Evolutionary conservation across 1,284 basidiomycete species (phyloP), one percentile per base, ranked within the genome.

Genomic region (Apiotrichum domesticum): DNA sequence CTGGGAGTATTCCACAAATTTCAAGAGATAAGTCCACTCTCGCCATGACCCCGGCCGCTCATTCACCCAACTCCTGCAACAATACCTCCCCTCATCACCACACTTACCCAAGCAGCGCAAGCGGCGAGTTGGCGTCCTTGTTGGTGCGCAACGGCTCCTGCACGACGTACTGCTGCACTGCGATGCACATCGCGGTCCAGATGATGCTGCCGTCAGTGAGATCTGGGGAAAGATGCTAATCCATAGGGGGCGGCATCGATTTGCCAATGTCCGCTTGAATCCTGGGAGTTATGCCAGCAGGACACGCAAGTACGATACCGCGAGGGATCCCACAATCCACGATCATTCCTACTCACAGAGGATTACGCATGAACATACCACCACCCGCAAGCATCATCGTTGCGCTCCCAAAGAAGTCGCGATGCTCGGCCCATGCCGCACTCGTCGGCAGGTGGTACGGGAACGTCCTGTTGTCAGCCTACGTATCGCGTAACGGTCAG

Each of bases 321-420:
- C n/a, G n/a, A n/a, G n/a, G n/a, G n/a, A n/a, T n/a, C n/a, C n/a
- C 29, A 29, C 29, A 29, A 29, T 29, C 29, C 29, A 3, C 29
- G 29, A 29, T 29, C 29, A n/a, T 2, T 9, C 13, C 3, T 9
- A 73, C 71, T 61, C 52, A 75, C 73, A 73, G 39, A 41, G 73
- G 73, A 55, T 72, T 73, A 56, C 71, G 71, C 62, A 73, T 65
- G 55, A 73, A 75, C 69, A 75, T 75, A 35, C 73, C 73, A n/a
- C 70, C 72, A 46, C 71, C 71, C 13, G 73, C 68, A 51, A 65
- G 62, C 61, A 71, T 73, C 72, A 72, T 72, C 10, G 68, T 66
- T 5, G 63, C 59, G 50, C 61, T 65, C 1, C 63, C 62, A 54
- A 68, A 72, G 29, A 62, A 61, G 54, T 72, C 72, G 55, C 67